phyloP scores from a whole-genome alignment of 495 filamentous ascomycete species.

The Aspergillus egyptiacus region DNA sequence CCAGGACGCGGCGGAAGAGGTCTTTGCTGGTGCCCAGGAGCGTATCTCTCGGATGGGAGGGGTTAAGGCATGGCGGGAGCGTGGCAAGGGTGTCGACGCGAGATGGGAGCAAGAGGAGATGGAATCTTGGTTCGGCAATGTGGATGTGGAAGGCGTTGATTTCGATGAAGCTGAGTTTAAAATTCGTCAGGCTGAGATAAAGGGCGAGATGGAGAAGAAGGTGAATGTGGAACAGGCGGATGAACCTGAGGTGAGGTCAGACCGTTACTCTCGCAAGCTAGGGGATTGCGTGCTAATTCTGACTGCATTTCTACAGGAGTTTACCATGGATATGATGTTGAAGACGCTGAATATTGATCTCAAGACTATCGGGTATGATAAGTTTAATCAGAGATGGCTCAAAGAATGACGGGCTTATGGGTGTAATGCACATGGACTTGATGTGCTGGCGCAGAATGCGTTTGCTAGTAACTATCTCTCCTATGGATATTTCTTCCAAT shows the following conservation, averaged over 20 bases:
- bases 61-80: conserved; percentile 47
- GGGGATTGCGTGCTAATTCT: neutral
- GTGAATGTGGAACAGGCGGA: conserved; percentile 28
- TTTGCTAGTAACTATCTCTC: neutral
- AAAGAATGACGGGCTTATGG: conserved; percentile 10
- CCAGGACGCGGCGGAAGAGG: conserved; percentile 48
- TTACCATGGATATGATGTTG: conserved; percentile 71
- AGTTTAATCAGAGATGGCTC: conserved; percentile 48
- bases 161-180: conserved; percentile 28
- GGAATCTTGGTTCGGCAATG: conserved; percentile 16
- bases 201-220: conserved; percentile 22
- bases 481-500: neutral
- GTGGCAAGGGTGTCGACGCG: conserved; percentile 33
- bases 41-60: conserved; percentile 51
- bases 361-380: conserved; percentile 58
- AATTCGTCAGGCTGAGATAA: conserved; percentile 21
- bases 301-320: conserved; percentile 34
- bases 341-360: conserved; percentile 60
- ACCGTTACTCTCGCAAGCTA: conserved; percentile 16
- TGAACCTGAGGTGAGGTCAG: conserved; percentile 36
- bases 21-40: conserved; percentile 39
- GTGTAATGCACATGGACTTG: neutral
- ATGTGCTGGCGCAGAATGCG: neutral
- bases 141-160: conserved; percentile 10
- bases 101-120: conserved; percentile 31